A percentile compares a stretch with the other conserved stretches of the same genome.
Conservation (phyloP, 1,284 basidiomycete species). For the Lentinus polychrous region DNA sequence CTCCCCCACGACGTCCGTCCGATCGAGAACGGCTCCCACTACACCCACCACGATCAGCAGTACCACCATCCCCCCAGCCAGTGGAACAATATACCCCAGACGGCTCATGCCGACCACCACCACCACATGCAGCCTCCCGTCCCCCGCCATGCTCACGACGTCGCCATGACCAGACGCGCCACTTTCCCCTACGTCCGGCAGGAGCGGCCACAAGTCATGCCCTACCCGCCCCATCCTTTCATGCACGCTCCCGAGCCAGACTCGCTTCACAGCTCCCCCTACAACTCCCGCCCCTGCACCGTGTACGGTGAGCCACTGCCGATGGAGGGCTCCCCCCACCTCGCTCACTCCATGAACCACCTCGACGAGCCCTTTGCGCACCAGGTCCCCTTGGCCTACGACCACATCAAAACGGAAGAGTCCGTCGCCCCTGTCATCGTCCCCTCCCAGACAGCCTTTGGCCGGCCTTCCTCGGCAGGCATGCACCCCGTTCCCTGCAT, state of each 20-base stretch:
- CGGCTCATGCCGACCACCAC: constrained; percentile 26
- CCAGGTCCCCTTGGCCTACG: constrained; percentile 32
- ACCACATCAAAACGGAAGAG: constrained; percentile 63
- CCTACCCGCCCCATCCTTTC: constrained; percentile 28
- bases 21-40: constrained; percentile 23
- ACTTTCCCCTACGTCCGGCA: constrained; percentile 70
- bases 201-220: constrained; percentile 43
- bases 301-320: constrained; percentile 36
- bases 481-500: constrained; percentile 40
- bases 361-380: constrained; percentile 29
- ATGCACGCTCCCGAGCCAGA: constrained; percentile 25
- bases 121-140: constrained; percentile 21
- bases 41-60: constrained; percentile 22
- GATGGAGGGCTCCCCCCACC: constrained; percentile 37
- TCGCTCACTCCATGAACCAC: constrained; percentile 31
- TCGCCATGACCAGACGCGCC: constrained; percentile 50
- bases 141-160: constrained; percentile 33
- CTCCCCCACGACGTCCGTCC: constrained; percentile 27
- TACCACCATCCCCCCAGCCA: constrained; percentile 28
- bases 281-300: constrained; percentile 29
- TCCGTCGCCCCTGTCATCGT: constrained; percentile 44
- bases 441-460: constrained; percentile 46
- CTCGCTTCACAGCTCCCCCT: constrained; percentile 23
- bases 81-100: constrained; percentile 24
- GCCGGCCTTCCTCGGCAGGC: constrained; percentile 29